These are phyloP conservation scores for Porodaedalea pini DNA, from an alignment of 1,284 basidiomycete species.

Conservation along the genomic window DNA sequence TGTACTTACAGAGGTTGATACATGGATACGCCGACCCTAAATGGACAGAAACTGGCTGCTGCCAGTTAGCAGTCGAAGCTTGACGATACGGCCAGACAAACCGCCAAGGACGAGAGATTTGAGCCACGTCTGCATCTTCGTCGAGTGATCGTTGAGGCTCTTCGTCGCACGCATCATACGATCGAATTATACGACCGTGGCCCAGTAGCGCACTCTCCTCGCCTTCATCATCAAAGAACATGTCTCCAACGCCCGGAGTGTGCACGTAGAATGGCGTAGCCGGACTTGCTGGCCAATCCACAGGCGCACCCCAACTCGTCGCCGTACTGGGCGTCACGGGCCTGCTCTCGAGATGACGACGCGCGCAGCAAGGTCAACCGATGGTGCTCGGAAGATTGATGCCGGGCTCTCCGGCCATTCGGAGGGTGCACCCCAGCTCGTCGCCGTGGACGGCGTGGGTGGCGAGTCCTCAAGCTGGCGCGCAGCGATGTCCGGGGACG, in stretches of 20 bases:
- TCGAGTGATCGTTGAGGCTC: slow-evolving; percentile 24
- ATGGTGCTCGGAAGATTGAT: slow-evolving; percentile 13
- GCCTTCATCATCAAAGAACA: slow-evolving; percentile 33
- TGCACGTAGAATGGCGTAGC: slow-evolving; percentile 34
- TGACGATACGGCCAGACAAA: slow-evolving; percentile 30
- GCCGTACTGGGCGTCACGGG: slow-evolving; percentile 45
- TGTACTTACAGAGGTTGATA: slow-evolving; percentile 30
- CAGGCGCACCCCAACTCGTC: slow-evolving; percentile 45
- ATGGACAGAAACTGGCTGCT: not conserved
- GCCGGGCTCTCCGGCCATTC: slow-evolving; percentile 18
- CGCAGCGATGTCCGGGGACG: slow-evolving; percentile 45
- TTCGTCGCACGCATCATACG: slow-evolving; percentile 19
- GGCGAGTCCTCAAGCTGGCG: slow-evolving; percentile 50
- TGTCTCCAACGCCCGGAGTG: slow-evolving; percentile 44
- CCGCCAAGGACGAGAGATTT: slow-evolving; percentile 7
- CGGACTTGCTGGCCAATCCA: slow-evolving; percentile 38
- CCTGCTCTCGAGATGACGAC: slow-evolving; percentile 47
- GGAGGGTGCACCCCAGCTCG: slow-evolving; percentile 47
- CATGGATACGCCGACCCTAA: slow-evolving; percentile 31
- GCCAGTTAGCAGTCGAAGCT: not conserved
- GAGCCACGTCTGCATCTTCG: slow-evolving; percentile 17
- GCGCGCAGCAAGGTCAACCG: slow-evolving; percentile 40
- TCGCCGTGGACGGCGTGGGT: slow-evolving; percentile 39
- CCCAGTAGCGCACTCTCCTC: slow-evolving; percentile 23
- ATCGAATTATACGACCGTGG: slow-evolving; percentile 25